Evolutionary conservation across 306 rosid species (phyloP).

Genomic region (Castanea mollissima): DNA sequence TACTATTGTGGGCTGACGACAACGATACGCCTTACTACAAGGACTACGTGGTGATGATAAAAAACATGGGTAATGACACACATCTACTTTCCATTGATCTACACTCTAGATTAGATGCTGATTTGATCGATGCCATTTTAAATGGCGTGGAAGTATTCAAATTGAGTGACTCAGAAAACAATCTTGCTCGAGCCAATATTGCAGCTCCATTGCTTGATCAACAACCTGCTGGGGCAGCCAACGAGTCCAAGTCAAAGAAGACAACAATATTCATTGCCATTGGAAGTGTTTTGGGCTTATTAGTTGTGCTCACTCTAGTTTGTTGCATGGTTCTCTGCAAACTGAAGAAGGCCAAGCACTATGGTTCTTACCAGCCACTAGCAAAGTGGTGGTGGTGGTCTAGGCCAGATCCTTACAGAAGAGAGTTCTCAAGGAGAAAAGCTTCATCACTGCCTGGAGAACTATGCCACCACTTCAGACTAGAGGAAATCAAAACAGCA

Average conservation of each 20-base stretch:
- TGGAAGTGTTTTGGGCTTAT: not conserved
- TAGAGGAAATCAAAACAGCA: too few relatives aligned
- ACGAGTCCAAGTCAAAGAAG: not conserved
- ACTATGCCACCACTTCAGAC: too few relatives aligned
- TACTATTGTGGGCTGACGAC: not conserved
- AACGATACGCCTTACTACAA: not conserved
- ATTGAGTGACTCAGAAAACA: not conserved
- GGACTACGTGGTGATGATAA: not conserved
- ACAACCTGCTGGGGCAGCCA: too few relatives aligned
- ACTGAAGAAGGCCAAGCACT: slow-evolving; percentile 1
- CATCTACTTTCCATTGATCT: slow-evolving; percentile 1
- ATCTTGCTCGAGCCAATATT: not conserved
- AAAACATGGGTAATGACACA: slow-evolving; percentile 12
- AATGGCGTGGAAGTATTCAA: slow-evolving; percentile 35
- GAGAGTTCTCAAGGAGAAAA: too few relatives aligned
- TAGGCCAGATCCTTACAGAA: too few relatives aligned
- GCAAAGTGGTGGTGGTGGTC: too few relatives aligned
- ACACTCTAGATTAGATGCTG: not conserved
- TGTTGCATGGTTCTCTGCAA: not conserved
- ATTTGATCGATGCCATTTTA: not conserved
- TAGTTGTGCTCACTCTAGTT: not conserved
- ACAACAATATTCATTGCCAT: not conserved
- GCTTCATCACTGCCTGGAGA: too few relatives aligned
- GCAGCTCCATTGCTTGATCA: not conserved
- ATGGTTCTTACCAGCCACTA: not conserved